Evolutionary conservation across 768 basidiomycete species (phyloP).

Genomic region (Sarcodon aspratus): DNA sequence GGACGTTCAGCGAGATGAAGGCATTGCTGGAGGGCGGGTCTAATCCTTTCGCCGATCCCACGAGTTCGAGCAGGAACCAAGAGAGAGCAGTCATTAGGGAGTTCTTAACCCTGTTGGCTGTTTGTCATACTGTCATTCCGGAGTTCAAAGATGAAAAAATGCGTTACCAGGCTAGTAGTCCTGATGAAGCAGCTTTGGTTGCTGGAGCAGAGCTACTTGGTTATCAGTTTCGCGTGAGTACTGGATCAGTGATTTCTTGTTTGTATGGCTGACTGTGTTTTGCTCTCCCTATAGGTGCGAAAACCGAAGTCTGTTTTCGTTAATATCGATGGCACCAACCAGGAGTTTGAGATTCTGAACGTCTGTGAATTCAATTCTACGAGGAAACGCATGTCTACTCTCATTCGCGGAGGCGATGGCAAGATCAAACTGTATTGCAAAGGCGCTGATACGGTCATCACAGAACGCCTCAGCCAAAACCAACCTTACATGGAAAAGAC

Average conservation of each 20-base stretch:
- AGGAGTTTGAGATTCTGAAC: constrained; percentile 87
- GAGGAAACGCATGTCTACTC: constrained; percentile 94
- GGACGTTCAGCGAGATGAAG: constrained; percentile 68
- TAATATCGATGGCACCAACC: constrained; percentile 54
- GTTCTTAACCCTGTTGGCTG: constrained; percentile 47
- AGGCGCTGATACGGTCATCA: constrained; percentile 95
- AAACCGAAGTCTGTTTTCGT: constrained; percentile 96
- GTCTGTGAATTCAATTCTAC: constrained; percentile 99
- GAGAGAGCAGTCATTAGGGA: constrained; percentile 25
- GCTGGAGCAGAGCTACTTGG: constrained; percentile 87
- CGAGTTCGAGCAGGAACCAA: constrained; percentile 12
- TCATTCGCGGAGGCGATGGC: constrained; percentile 80
- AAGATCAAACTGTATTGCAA: constrained; percentile 94
- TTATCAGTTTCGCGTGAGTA: constrained; percentile 85
- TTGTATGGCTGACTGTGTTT: constrained; percentile 14
- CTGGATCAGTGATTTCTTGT: neutral
- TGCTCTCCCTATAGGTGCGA: constrained; percentile 48
- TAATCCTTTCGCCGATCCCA: constrained; percentile 45
- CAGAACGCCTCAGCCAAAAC: constrained; percentile 81
- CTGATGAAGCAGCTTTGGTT: constrained; percentile 94
- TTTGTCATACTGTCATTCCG: constrained; percentile 98
- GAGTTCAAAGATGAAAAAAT: constrained; percentile 86
- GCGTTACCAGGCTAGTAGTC: constrained; percentile 91
- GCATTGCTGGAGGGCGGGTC: constrained; percentile 33
- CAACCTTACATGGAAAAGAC: constrained; percentile 84